A percentile compares a stretch with the other conserved stretches of the same genome.
Evolutionary conservation across 2,329 filamentous ascomycete species (phyloP).

Genomic region (Colletotrichum somersetense): DNA sequence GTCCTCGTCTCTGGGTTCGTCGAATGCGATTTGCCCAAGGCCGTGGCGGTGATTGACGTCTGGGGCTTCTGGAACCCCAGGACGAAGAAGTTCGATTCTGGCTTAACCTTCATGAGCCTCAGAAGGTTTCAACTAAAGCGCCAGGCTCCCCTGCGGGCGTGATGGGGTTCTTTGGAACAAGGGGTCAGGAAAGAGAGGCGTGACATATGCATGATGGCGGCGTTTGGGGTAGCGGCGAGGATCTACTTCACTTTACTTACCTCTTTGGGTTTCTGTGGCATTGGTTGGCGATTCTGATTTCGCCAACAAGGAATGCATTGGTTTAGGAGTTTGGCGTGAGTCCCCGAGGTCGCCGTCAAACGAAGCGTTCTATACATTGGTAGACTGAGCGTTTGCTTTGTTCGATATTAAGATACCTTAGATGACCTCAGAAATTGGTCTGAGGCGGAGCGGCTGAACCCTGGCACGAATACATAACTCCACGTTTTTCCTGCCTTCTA

Average conservation of each 20-base stretch:
- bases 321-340: conserved; percentile 8
- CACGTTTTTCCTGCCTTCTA: too few species aligned
- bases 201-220: conserved; percentile 32
- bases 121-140: conserved; percentile 43
- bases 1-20: conserved; percentile 67
- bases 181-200: neutral
- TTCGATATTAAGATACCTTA: conserved; percentile 38
- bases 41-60: conserved; percentile 64
- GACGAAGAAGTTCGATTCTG: conserved; percentile 56
- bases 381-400: conserved; percentile 33
- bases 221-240: conserved; percentile 35
- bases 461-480: neutral
- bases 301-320: conserved; percentile 10
- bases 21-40: conserved; percentile 62
- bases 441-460: neutral
- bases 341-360: neutral
- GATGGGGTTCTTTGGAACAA: neutral
- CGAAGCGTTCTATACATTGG: conserved; percentile 23
- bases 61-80: conserved; percentile 69
- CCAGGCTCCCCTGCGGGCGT: conserved; percentile 32
- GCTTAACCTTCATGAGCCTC: conserved; percentile 32
- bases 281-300: conserved; percentile 13
- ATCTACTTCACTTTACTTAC: conserved; percentile 15
- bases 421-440: conserved; percentile 18
- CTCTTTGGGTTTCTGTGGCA: conserved; percentile 23